A percentile compares a stretch with the other conserved stretches of the same genome.
Evolutionary conservation across 768 basidiomycete genomes (phyloP).

Genomic region (Mycena maculata): DNA sequence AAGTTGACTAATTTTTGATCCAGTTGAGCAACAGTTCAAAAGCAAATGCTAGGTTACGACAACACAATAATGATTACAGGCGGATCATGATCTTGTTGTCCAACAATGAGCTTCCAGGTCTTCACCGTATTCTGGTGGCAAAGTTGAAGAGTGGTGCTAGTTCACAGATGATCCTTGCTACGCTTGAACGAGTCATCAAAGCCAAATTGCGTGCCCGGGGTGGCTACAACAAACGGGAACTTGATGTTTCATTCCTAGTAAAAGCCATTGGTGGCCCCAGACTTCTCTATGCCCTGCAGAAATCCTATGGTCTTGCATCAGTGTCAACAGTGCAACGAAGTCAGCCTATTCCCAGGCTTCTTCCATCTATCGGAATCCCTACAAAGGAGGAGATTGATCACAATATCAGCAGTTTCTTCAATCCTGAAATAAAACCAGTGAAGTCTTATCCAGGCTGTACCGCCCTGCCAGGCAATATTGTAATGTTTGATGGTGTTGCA

Average conservation of each 20-base stretch:
- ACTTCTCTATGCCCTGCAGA: constrained; percentile 42
- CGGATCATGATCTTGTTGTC: constrained; percentile 30
- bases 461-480: constrained; percentile 31
- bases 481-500: constrained; percentile 44
- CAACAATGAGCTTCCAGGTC: constrained; percentile 28
- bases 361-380: constrained; percentile 25
- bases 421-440: constrained; percentile 19
- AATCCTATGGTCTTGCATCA: constrained; percentile 38
- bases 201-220: background rate
- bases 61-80: constrained; percentile 20
- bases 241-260: constrained; percentile 43
- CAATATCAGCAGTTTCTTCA: constrained; percentile 33
- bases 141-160: constrained; percentile 4
- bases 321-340: constrained; percentile 25
- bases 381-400: constrained; percentile 22
- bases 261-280: constrained; percentile 42
- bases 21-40: background rate
- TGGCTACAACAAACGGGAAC: constrained; percentile 34
- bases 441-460: background rate
- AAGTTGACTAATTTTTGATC: background rate
- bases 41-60: background rate
- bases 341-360: constrained; percentile 33
- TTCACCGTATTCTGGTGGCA: constrained; percentile 10
- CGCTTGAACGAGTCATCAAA: background rate
- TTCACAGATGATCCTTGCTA: background rate